These are phyloP conservation scores for Xylariaceae sp. DNA, from an alignment of 2,329 filamentous ascomycete species.

Conservation along the genomic window DNA sequence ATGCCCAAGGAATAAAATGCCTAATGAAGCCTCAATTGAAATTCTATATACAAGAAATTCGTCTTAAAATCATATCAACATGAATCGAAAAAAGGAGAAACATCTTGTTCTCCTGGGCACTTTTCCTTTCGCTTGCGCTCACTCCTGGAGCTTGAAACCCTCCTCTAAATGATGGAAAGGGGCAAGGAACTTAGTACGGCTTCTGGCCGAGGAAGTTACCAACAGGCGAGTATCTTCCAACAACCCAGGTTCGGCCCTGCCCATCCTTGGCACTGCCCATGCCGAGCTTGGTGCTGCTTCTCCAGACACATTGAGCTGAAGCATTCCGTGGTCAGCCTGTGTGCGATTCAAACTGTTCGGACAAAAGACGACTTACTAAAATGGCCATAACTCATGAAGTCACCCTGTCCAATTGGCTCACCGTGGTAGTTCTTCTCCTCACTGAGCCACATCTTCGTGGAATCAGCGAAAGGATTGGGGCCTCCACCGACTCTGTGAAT, in stretches of 20 bases:
- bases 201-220: constrained; percentile 26
- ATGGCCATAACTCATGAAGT: constrained; percentile 33
- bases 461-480: constrained; percentile 23
- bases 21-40: no score
- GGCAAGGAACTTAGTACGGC: constrained; percentile 20
- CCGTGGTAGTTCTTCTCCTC: constrained; percentile 33
- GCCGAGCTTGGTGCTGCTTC: constrained; percentile 26
- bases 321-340: background rate
- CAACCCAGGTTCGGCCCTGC: constrained; percentile 24
- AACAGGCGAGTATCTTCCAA: constrained; percentile 27
- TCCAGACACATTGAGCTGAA: constrained; percentile 31
- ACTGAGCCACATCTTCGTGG: constrained; percentile 31
- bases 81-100: no score
- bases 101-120: no score
- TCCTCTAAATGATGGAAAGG: no score
- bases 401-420: constrained; percentile 33
- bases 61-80: no score
- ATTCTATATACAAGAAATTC: no score
- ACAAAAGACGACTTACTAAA: constrained; percentile 27
- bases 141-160: no score
- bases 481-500: constrained; percentile 12
- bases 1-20: no score
- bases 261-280: constrained; percentile 24
- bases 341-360: background rate
- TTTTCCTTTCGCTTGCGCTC: no score